A percentile compares a stretch with the other conserved stretches of the same genome.
Evolutionary conservation across 345 rosid species (phyloP).

Genomic region (Moricandia arvensis): DNA sequence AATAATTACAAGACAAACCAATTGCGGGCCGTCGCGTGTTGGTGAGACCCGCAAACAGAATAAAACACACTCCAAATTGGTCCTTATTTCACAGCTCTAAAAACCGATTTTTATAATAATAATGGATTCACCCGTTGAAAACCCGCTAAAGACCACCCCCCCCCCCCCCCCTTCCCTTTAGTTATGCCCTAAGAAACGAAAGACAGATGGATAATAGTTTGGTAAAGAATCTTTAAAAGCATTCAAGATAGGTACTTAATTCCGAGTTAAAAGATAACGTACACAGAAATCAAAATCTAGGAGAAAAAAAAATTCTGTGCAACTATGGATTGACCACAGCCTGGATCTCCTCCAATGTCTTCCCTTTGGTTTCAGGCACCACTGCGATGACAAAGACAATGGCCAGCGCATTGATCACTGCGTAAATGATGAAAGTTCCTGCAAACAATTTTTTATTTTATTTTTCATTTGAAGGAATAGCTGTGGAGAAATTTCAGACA

Average conservation of each 20-base stretch:
- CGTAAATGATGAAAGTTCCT: conserved; percentile 77
- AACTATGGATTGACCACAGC: conserved; percentile 57
- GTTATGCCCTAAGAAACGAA: not conserved
- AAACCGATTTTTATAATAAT: too few species aligned
- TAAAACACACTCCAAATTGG: too few species aligned
- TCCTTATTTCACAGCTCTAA: too few species aligned
- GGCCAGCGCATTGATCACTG: conserved; percentile 61
- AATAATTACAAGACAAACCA: too few species aligned
- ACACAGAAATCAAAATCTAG: not conserved
- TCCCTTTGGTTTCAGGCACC: conserved; percentile 93
- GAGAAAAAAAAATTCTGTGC: not conserved
- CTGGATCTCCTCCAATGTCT: conserved; percentile 85
- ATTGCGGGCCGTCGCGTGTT: too few species aligned
- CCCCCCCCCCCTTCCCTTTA: too few species aligned
- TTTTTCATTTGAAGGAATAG: too few species aligned
- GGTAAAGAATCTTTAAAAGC: not conserved
- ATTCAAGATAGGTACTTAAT: not conserved
- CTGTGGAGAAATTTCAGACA: not conserved
- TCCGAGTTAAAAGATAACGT: not conserved
- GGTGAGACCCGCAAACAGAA: too few species aligned
- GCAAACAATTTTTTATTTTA: too few species aligned
- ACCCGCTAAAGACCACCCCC: too few species aligned
- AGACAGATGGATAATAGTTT: not conserved
- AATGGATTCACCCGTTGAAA: too few species aligned
- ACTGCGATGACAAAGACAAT: conserved; percentile 54